phyloP scores from a whole-genome alignment of 2,329 filamentous ascomycete genomes.

The Verticillium klebahnii region DNA sequence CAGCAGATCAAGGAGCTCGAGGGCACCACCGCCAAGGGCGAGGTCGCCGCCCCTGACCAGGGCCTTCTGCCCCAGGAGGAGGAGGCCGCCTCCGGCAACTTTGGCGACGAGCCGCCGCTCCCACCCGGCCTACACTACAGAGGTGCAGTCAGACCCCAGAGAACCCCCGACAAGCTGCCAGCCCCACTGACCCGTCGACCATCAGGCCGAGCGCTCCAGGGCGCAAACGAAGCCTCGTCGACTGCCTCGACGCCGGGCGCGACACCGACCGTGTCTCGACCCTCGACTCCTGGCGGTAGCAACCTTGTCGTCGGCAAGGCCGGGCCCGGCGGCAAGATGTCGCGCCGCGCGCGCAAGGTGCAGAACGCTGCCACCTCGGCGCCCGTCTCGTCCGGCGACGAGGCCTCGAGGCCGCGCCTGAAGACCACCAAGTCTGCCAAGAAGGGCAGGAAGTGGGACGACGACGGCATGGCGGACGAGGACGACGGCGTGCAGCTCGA shows the following conservation, averaged over 20 bases:
- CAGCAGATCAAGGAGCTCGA: slow-evolving; percentile 83
- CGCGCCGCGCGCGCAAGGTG: slow-evolving; percentile 69
- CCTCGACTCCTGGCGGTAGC: slow-evolving; percentile 64
- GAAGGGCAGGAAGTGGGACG: slow-evolving; percentile 88
- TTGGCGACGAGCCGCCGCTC: slow-evolving; percentile 32
- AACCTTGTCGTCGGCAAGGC: slow-evolving; percentile 69
- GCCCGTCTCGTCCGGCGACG: slow-evolving; percentile 78
- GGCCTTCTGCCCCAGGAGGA: slow-evolving; percentile 24
- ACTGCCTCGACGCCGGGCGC: slow-evolving; percentile 65
- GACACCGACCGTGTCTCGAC: slow-evolving; percentile 73
- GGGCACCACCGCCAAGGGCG: slow-evolving; percentile 35
- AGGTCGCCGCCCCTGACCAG: slow-evolving; percentile 18
- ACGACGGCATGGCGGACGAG: slow-evolving; percentile 81
- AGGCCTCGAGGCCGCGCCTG: slow-evolving; percentile 55
- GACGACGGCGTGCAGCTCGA: slow-evolving; percentile 77
- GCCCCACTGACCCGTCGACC: background rate
- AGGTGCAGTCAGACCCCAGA: slow-evolving; percentile 10
- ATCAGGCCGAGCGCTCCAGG: slow-evolving; percentile 27
- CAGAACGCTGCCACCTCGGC: slow-evolving; percentile 59
- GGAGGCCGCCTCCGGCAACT: slow-evolving; percentile 26
- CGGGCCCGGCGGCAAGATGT: slow-evolving; percentile 72
- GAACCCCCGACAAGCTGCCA: background rate
- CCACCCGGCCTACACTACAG: slow-evolving; percentile 13
- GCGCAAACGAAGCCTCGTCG: slow-evolving; percentile 37
- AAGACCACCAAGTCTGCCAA: slow-evolving; percentile 62